Conservation (phyloP, 129 eudicot species). For the Ambrosia trifida region DNA sequence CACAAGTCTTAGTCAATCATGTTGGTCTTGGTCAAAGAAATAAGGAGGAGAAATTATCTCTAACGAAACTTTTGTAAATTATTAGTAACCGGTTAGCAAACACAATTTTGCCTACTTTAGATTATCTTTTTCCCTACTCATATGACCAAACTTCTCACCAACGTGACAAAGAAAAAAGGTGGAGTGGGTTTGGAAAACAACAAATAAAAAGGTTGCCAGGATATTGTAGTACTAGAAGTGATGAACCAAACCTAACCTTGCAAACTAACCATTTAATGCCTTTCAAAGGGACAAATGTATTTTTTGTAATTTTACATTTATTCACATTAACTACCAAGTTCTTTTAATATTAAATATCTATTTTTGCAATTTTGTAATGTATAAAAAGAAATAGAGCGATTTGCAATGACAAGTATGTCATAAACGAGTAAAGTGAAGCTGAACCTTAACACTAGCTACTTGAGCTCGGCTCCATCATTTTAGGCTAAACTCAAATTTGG, state of each 20-base stretch:
- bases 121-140: not conserved
- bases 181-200: not conserved
- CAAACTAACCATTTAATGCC: slow-evolving; percentile 22
- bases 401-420: not conserved
- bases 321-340: slow-evolving; percentile 7
- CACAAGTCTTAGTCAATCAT: too few relatives aligned
- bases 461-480: not conserved
- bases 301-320: not conserved
- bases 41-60: too few relatives aligned
- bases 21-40: too few relatives aligned
- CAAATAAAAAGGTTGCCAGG: not conserved
- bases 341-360: not conserved
- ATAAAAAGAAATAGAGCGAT: not conserved
- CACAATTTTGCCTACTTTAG: not conserved
- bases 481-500: not conserved
- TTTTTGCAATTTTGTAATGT: not conserved
- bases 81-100: not conserved
- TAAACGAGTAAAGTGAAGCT: not conserved
- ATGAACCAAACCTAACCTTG: slow-evolving; percentile 29
- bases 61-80: not conserved
- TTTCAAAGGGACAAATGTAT: slow-evolving; percentile 20
- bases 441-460: not conserved
- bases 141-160: not conserved
- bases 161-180: not conserved
- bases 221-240: slow-evolving; percentile 15